These are phyloP conservation scores for Maudiozyma bulderi DNA, from an alignment of 805 yeast genomes.

Conservation along the genomic window DNA sequence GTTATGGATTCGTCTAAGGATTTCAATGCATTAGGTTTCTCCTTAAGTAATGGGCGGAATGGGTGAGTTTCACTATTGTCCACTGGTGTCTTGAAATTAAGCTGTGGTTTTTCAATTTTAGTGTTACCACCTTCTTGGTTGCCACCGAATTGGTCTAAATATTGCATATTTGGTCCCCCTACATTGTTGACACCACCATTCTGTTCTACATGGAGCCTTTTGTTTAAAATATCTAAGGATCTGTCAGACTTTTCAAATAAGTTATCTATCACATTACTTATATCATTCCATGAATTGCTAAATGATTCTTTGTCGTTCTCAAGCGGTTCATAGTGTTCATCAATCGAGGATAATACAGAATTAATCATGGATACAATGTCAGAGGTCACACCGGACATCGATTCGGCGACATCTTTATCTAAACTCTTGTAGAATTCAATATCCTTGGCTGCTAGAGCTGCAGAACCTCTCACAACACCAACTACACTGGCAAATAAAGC, in stretches of 20 bases:
- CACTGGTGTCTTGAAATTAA: constrained; percentile 43
- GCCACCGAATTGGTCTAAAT: constrained; percentile 39
- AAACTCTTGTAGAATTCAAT: constrained; percentile 62
- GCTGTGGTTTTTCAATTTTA: constrained; percentile 59
- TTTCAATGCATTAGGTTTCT: constrained; percentile 62
- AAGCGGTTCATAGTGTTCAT: constrained; percentile 24
- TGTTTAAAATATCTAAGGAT: constrained; percentile 41
- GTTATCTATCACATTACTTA: constrained; percentile 56
- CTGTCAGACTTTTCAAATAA: constrained; percentile 71
- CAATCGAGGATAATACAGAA: constrained; percentile 32
- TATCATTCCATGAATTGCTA: constrained; percentile 45
- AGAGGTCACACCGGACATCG: constrained; percentile 34
- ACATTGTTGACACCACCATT: constrained; percentile 10
- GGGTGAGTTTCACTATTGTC: constrained; percentile 66
- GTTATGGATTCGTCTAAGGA: constrained; percentile 44
- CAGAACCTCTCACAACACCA: constrained; percentile 52
- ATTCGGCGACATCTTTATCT: constrained; percentile 37
- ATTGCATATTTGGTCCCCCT: constrained; percentile 28
- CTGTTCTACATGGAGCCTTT: constrained; percentile 2
- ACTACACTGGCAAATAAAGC: constrained; percentile 8
- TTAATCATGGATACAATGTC: constrained; percentile 40
- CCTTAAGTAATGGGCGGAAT: constrained; percentile 61
- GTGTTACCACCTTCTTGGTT: constrained; percentile 14
- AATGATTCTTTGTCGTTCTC: constrained; percentile 36
- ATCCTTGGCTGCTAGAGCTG: constrained; percentile 69